Percentiles rank a stretch among this genome's conserved stretches.
Conservation (phyloP, 2,329 filamentous ascomycete species). For the Hirsutella minnesotensis region DNA sequence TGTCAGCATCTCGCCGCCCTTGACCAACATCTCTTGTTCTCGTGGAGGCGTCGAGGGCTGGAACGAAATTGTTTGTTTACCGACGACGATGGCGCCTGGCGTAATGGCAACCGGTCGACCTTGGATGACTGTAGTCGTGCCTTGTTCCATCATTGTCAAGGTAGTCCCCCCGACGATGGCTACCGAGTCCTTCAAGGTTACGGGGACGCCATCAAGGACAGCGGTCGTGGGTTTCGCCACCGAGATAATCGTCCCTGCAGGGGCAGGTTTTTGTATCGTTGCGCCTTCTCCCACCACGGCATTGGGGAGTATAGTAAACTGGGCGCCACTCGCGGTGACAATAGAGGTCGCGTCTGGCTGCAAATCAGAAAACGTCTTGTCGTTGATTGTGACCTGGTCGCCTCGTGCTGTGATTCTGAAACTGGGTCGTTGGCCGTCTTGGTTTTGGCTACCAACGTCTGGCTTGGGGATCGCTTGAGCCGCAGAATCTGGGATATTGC, state of each 20-base stretch:
- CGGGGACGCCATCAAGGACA: conserved; percentile 24
- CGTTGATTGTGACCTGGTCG: conserved; percentile 33
- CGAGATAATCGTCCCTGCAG: conserved; percentile 16
- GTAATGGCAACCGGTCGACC: conserved; percentile 22
- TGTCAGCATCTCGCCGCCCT: conserved; percentile 36
- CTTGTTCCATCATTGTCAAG: conserved; percentile 26
- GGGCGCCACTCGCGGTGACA: conserved; percentile 27
- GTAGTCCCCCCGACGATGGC: conserved; percentile 29
- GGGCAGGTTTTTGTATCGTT: conserved; percentile 29
- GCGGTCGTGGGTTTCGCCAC: conserved; percentile 24
- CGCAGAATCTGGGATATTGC: neutral
- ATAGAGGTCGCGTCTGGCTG: conserved; percentile 24
- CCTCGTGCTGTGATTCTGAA: conserved; percentile 33
- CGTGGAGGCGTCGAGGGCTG: conserved; percentile 15
- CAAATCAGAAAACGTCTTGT: conserved; percentile 29
- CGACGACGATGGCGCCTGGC: conserved; percentile 22
- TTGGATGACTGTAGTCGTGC: conserved; percentile 21
- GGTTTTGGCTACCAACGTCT: neutral
- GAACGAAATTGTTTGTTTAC: conserved; percentile 24
- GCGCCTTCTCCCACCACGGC: conserved; percentile 31
- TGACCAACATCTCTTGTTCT: conserved; percentile 30
- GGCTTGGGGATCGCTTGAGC: neutral
- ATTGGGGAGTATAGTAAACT: conserved; percentile 36
- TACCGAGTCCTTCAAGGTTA: conserved; percentile 28
- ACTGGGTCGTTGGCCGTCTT: conserved; percentile 2